phyloP scores from a whole-genome alignment of 305 asterid genomes.

The Lippia alba region DNA sequence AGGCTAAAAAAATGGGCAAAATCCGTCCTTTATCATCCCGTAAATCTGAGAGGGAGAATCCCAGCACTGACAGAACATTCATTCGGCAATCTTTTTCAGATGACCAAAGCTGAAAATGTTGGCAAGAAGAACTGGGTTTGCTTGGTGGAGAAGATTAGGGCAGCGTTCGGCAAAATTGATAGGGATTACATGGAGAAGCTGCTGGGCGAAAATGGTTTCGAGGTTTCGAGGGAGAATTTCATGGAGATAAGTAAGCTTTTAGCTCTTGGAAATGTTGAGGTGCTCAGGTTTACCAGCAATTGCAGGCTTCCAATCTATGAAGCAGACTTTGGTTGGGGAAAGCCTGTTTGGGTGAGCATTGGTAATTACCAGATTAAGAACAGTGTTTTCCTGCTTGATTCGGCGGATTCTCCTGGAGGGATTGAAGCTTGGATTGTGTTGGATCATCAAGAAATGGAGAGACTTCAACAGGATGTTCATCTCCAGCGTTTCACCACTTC shows the following conservation, averaged over 20 bases:
- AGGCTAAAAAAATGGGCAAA: not conserved
- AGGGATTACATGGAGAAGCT: slow-evolving; percentile 31
- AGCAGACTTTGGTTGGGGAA: slow-evolving; percentile 57
- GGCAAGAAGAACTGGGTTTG: slow-evolving; percentile 36
- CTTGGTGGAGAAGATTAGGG: slow-evolving; percentile 44
- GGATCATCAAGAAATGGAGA: slow-evolving; percentile 40
- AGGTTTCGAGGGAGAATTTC: slow-evolving; percentile 45
- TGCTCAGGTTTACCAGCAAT: slow-evolving; percentile 43
- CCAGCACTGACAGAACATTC: slow-evolving; percentile 37
- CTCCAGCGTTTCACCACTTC: slow-evolving; percentile 23
- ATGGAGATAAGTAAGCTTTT: slow-evolving; percentile 30
- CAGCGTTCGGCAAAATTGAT: slow-evolving; percentile 42
- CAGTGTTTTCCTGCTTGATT: slow-evolving; percentile 41
- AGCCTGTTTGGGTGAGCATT: slow-evolving; percentile 44
- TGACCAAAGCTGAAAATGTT: slow-evolving; percentile 32
- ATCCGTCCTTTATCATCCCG: slow-evolving; percentile 43
- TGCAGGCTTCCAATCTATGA: slow-evolving; percentile 39
- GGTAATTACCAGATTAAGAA: slow-evolving; percentile 33
- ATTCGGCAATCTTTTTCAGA: slow-evolving; percentile 53
- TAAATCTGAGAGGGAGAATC: slow-evolving; percentile 42
- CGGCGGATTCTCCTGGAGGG: slow-evolving; percentile 39
- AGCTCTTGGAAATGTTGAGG: slow-evolving; percentile 30
- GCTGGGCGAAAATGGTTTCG: slow-evolving; percentile 40
- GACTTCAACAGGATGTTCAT: slow-evolving; percentile 37
- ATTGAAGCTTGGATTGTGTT: slow-evolving; percentile 57